Percentiles rank a stretch among this genome's conserved stretches.
phyloP scores from a whole-genome alignment of 441 rosid genomes.

The Omphalea diandra region DNA sequence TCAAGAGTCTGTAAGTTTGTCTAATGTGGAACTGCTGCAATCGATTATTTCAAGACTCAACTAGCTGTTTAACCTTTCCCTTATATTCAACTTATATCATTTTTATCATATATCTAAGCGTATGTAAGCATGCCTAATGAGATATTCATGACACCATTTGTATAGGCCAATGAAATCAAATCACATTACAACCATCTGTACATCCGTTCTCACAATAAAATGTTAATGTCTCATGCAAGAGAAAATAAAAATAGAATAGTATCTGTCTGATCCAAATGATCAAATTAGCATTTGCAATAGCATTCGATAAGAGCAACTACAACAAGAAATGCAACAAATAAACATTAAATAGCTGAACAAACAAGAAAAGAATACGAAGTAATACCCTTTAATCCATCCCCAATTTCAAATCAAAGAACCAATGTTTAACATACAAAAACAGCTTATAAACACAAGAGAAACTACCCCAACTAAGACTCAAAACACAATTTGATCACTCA shows the following conservation, averaged over 20 bases:
- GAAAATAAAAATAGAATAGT: background rate
- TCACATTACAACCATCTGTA: background rate
- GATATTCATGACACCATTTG: background rate
- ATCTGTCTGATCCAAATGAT: background rate
- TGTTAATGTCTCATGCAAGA: background rate
- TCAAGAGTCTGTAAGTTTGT: background rate
- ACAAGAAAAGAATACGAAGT: no score
- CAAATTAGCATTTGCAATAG: conserved; percentile 2
- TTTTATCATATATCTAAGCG: background rate
- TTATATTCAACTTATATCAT: background rate
- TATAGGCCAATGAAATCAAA: background rate
- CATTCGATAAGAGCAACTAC: background rate
- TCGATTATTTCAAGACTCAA: background rate
- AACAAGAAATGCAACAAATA: no score
- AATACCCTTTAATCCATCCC: background rate
- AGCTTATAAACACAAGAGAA: background rate
- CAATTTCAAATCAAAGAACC: background rate
- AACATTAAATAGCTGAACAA: conserved; percentile 10
- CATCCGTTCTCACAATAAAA: background rate
- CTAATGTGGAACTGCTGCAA: background rate
- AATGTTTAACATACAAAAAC: background rate
- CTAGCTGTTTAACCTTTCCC: background rate
- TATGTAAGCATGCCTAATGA: background rate
- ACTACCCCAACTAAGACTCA: background rate
- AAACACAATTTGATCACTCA: background rate